phyloP scores from a whole-genome alignment of 495 filamentous ascomycete genomes.

The Acidiella bohemica region DNA sequence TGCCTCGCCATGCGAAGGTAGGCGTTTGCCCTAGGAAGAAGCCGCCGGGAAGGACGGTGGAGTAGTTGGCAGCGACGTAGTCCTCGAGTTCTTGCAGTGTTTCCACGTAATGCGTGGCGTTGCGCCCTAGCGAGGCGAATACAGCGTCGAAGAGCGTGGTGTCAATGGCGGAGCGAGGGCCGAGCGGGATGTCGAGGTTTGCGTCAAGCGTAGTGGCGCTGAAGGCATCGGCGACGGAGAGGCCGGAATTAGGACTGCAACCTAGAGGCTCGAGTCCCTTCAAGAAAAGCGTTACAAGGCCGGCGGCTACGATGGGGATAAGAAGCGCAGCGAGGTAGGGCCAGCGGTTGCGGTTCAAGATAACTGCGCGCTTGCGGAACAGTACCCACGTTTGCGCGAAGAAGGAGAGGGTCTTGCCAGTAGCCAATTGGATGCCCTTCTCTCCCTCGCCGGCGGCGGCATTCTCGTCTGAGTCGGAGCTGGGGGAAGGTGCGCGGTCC shows the following conservation, averaged over 20 bases:
- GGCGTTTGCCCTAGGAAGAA: slow-evolving; percentile 52
- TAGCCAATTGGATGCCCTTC: slow-evolving; percentile 40
- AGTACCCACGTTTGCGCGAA: slow-evolving; percentile 54
- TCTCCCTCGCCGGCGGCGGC: slow-evolving; percentile 6
- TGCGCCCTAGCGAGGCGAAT: slow-evolving; percentile 12
- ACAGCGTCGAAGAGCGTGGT: slow-evolving; percentile 22
- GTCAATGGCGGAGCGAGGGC: slow-evolving; percentile 42
- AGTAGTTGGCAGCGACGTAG: slow-evolving; percentile 46
- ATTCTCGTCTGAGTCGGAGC: slow-evolving; percentile 9
- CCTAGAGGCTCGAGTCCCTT: slow-evolving; percentile 37
- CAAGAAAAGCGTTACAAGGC: slow-evolving; percentile 60
- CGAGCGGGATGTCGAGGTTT: slow-evolving; percentile 48
- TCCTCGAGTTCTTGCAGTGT: slow-evolving; percentile 51
- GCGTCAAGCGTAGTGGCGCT: no score
- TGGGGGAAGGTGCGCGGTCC: slow-evolving; percentile 7
- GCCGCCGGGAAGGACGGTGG: slow-evolving; percentile 58
- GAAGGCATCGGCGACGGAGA: not conserved
- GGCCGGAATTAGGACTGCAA: slow-evolving; percentile 4
- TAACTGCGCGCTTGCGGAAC: slow-evolving; percentile 62
- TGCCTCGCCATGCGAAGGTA: slow-evolving; percentile 49
- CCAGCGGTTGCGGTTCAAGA: slow-evolving; percentile 61
- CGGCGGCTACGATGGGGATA: slow-evolving; percentile 62
- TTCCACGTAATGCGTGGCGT: slow-evolving; percentile 43
- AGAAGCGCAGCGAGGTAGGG: slow-evolving; percentile 58
- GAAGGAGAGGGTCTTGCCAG: slow-evolving; percentile 51